Evolutionary conservation across 192 early-diverging fungal genomes (phyloP).

Genomic region (Blastocladiella britannica): DNA sequence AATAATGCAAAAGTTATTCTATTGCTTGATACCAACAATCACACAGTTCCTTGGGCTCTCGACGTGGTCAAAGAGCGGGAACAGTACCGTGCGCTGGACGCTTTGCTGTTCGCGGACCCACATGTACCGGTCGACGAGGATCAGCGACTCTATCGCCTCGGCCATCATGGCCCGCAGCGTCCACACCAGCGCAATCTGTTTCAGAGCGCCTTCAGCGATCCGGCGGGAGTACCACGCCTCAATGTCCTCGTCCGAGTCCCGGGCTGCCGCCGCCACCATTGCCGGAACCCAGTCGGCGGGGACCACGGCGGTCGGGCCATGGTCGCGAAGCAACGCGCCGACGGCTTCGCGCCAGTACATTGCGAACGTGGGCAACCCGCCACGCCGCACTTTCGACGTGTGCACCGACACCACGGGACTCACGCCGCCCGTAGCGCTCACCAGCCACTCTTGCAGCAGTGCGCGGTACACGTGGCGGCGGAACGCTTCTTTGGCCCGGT

Average conservation of each 20-base stretch:
- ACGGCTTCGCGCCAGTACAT: background rate
- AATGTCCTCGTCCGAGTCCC: constrained; percentile 19
- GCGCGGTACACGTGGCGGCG: constrained; percentile 52
- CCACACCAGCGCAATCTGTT: constrained; percentile 58
- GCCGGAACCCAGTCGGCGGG: constrained; percentile 30
- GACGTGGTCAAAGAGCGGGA: constrained; percentile 39
- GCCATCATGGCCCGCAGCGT: constrained; percentile 54
- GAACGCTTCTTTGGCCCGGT: constrained; percentile 33
- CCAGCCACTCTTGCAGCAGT: constrained; percentile 47
- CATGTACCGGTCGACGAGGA: constrained; percentile 54
- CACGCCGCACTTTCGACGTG: constrained; percentile 27
- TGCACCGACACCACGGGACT: constrained; percentile 23
- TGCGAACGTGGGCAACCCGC: constrained; percentile 16
- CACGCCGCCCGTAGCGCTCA: constrained; percentile 15
- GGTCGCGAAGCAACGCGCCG: constrained; percentile 7
- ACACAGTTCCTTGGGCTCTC: constrained; percentile 45
- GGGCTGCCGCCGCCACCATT: constrained; percentile 21
- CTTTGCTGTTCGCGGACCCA: constrained; percentile 31
- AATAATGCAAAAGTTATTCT: no score
- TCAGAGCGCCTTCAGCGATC: constrained; percentile 14
- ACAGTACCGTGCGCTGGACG: constrained; percentile 9
- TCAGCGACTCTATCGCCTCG: constrained; percentile 50
- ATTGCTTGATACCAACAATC: constrained; percentile 28
- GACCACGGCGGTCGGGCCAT: constrained; percentile 26
- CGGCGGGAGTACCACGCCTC: constrained; percentile 14